Base-by-base conservation (phyloP, 495 filamentous ascomycete species). In the Copromyces sp. region DNA sequence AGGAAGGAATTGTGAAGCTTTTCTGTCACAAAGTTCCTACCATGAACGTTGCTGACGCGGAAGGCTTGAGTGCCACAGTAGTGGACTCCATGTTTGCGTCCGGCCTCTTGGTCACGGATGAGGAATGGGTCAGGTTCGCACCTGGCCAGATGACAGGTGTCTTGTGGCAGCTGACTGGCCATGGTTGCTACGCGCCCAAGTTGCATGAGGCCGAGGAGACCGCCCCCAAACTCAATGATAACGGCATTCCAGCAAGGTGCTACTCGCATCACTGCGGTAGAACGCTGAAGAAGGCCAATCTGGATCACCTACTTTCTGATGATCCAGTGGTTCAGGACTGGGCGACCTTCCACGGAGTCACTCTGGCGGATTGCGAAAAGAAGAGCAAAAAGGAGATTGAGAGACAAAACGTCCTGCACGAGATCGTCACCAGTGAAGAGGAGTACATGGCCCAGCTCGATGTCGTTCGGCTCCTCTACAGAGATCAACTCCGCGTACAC, bases 11-110 rank as follows among this genome's bases (percentile, higher is more conserved):
- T 53, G 90, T 97, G 32, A 93, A 90, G 9, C 84, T 99, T 29
- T 98, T 99, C 79, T 97, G 94, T 17, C 89, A 94, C 82, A 97
- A 97, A 81, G 94, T 99, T 3, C 94, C 96, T 1, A 99, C 95
- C 0, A 98, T 99, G 95, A 98, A 99, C 77, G 94, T 94, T 65
- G 94, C 95, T 3, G 95, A 98, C 85, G 96, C 96, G 2, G 95
- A 99, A 78, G 90, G 91, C 8, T 84, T 99, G 29, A 91, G 92
- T 68, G 87, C 89, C 61, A 89, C 87, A 69, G 92, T 97, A 2
- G 92, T 97, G 2, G 84, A 87, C 44, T 88, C 90, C 41, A 97
- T 99, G 94, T 86, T 94, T 70, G 84, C 87, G 3, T 89, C 91
- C 59, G 93, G 90, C 32, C 92, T 91, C 14, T 80, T 99, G 45